Evolutionary conservation across 176 grass and related monocot genomes (phyloP).

Genomic region (Ampelocalamus luodianensis): DNA sequence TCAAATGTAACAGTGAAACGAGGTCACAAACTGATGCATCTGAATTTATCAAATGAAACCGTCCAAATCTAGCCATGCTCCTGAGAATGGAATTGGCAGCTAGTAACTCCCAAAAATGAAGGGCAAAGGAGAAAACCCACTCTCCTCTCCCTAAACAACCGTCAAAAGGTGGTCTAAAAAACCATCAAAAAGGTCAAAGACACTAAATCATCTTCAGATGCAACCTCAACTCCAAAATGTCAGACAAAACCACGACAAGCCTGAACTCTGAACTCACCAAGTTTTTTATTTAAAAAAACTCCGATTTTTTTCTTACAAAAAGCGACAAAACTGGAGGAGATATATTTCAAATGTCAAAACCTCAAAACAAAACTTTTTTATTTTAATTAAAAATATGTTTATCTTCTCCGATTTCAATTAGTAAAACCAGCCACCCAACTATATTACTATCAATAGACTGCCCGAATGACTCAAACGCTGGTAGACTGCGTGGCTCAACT

Average conservation of each 20-base stretch:
- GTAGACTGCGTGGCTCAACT: too few species aligned
- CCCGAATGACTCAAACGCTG: too few species aligned
- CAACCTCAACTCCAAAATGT: slow-evolving; percentile 3
- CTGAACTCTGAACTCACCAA: background rate
- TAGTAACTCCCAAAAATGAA: slow-evolving; percentile 1
- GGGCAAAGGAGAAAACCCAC: background rate
- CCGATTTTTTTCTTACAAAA: background rate
- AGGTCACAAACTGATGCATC: background rate
- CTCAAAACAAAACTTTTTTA: background rate
- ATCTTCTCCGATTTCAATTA: too few species aligned
- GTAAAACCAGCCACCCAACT: too few species aligned
- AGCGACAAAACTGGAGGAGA: too few species aligned
- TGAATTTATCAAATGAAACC: background rate
- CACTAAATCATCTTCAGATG: background rate
- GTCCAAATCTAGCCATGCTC: background rate
- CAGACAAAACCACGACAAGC: background rate
- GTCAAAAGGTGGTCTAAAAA: background rate
- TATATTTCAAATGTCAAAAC: background rate
- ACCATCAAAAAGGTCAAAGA: background rate
- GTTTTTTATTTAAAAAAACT: background rate
- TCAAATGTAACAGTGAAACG: background rate
- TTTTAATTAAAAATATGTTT: too few species aligned
- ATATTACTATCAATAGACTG: too few species aligned
- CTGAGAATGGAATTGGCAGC: background rate
- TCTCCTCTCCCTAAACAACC: background rate